phyloP scores from a whole-genome alignment of 495 filamentous ascomycete genomes.

The Clavariopsis aquatica region DNA sequence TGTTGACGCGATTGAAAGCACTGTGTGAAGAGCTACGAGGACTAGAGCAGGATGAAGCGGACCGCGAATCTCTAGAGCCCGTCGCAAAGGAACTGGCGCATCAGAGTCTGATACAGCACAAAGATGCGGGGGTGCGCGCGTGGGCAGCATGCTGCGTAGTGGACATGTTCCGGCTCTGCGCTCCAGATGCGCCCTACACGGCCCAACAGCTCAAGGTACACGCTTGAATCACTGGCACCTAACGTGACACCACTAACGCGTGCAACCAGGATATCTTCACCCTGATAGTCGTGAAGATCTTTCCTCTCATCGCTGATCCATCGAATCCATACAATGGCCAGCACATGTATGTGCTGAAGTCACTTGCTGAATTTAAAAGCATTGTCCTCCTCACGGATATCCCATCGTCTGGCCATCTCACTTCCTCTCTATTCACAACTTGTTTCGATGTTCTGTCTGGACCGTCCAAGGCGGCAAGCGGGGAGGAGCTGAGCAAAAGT shows the following conservation, averaged over 20 bases:
- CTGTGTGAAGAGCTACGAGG: conserved; percentile 81
- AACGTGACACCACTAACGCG: conserved; percentile 4
- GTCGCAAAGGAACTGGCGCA: conserved; percentile 88
- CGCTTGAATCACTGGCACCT: neutral
- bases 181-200: conserved; percentile 94
- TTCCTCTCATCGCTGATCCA: conserved; percentile 84
- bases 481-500: conserved; percentile 81
- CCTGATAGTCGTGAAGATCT: conserved; percentile 76
- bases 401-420: conserved; percentile 71
- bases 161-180: conserved; percentile 90
- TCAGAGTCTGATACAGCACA: conserved; percentile 79
- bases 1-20: conserved; percentile 75
- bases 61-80: conserved; percentile 74
- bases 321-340: conserved; percentile 89
- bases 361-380: conserved; percentile 89
- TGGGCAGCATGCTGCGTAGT: conserved; percentile 87
- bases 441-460: conserved; percentile 94
- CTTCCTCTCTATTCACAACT: conserved; percentile 74
- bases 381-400: conserved; percentile 92
- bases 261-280: conserved; percentile 81
- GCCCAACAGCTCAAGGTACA: conserved; percentile 84
- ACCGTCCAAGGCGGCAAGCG: conserved; percentile 67
- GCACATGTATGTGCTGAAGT: conserved; percentile 85
- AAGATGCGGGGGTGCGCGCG: conserved; percentile 88
- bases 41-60: conserved; percentile 83